Base-by-base conservation (phyloP, 2,329 filamentous ascomycete species). In the Fonsecaea monophora region DNA sequence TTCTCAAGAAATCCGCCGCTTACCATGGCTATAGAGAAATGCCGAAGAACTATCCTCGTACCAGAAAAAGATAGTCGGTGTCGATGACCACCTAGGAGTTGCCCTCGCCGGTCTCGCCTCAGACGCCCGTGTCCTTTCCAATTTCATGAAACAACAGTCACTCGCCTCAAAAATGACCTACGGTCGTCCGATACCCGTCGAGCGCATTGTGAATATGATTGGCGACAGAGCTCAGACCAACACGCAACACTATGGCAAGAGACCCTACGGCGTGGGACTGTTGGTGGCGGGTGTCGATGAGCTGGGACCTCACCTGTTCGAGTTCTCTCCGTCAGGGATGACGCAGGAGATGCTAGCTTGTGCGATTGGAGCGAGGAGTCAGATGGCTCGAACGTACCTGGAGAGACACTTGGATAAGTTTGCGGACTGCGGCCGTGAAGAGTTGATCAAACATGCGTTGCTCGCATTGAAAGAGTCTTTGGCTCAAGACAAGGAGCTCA, bases 91-190 rank as follows among this genome's bases (percentile, higher is more conserved):
- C 82, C 90, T 95, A 75, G 95, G 94, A 73, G 89, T 99, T 76
- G 93, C 94, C 76, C 96, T 99, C 76, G 95, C 95, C 73, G 95
- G 95, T 75, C 92, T 99, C 70, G 95, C 95, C 73, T 97, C 94
- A 66, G 95, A 99, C 81, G 95, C 94, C 78, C 95, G 95, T 77
- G 95, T 99, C 75, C 93, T 99, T 75, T 97, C 94, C 85, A 99
- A 99, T 88, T 99, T 97, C 85, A 98, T 99, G 94, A 98, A 97
- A 85, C 93, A 97, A 83, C 95, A 98, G 83, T 96, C 92, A 71
- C 92, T 99, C 76, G 91, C 92, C 76, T 94, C 95, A 75, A 93
- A 94, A 80, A 90, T 99, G 75, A 97, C 93, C 65, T 98, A 97
- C 84, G 94, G 92, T 82, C 94, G 95, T 73, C 89, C 94, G 73